Conservation (phyloP, 805 yeast species). For the Teunomyces barrocoloradensis region DNA sequence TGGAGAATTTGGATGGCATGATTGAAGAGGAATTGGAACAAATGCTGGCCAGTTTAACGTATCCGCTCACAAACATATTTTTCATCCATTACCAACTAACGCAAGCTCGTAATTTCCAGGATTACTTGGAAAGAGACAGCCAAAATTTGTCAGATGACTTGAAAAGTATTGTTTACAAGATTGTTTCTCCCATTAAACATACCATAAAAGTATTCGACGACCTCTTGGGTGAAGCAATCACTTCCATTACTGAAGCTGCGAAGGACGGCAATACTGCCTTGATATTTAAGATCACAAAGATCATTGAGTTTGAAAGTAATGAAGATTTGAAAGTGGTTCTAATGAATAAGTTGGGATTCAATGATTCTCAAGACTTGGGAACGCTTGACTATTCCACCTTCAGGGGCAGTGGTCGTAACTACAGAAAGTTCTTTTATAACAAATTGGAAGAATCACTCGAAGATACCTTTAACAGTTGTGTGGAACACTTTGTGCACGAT, state of each 20-base stretch:
- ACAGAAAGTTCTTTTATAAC: slow-evolving; percentile 57
- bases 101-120: slow-evolving; percentile 73
- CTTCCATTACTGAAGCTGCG: slow-evolving; percentile 67
- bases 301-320: slow-evolving; percentile 75
- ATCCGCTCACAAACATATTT: slow-evolving; percentile 54
- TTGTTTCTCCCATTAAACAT: slow-evolving; percentile 45
- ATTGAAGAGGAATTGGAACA: slow-evolving; percentile 46
- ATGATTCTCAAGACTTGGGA: slow-evolving; percentile 13
- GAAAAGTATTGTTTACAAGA: slow-evolving; percentile 58
- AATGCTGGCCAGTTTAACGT: slow-evolving; percentile 30
- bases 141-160: slow-evolving; percentile 55
- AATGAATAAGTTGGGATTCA: slow-evolving; percentile 30
- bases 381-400: slow-evolving; percentile 27
- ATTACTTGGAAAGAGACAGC: slow-evolving; percentile 63
- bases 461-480: slow-evolving; percentile 67
- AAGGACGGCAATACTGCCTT: slow-evolving; percentile 66
- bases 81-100: slow-evolving; percentile 68
- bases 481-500: slow-evolving; percentile 47
- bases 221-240: slow-evolving; percentile 62
- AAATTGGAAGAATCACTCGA: slow-evolving; percentile 58
- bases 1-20: slow-evolving; percentile 49
- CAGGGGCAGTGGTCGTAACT: slow-evolving; percentile 50
- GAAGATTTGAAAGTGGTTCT: slow-evolving; percentile 60
- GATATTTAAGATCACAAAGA: slow-evolving; percentile 68
- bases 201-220: slow-evolving; percentile 60